These are phyloP conservation scores for Trametes meyenii DNA, from an alignment of 768 basidiomycete species.

Conservation along the genomic window DNA sequence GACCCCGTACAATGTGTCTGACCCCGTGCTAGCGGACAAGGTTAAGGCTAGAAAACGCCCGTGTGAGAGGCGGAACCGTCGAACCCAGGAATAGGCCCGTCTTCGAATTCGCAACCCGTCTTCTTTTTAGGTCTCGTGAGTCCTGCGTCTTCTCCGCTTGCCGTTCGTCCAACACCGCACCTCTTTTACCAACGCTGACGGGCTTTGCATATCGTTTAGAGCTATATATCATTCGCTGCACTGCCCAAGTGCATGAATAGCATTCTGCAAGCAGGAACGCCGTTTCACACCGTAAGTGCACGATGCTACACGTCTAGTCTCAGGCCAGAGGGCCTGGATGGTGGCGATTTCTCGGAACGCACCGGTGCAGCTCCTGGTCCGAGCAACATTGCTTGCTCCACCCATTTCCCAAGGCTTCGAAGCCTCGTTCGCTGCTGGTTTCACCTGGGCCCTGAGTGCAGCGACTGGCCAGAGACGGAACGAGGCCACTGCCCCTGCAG, in stretches of 20 bases:
- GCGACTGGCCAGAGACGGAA: neutral
- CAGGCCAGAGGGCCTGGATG: neutral
- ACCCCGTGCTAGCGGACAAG: slow-evolving; percentile 11
- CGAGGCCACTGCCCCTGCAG: too few species aligned
- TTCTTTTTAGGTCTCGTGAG: neutral
- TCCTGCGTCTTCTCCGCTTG: too few species aligned
- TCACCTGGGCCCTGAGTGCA: neutral
- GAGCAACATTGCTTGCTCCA: neutral
- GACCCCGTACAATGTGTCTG: neutral
- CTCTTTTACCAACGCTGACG: too few species aligned
- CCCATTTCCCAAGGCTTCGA: too few species aligned
- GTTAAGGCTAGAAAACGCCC: slow-evolving; percentile 17
- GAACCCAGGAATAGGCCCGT: neutral
- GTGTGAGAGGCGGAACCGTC: slow-evolving; percentile 1
- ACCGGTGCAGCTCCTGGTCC: neutral
- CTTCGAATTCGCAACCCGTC: neutral
- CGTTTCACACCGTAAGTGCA: neutral
- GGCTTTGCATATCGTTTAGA: too few species aligned
- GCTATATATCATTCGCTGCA: too few species aligned
- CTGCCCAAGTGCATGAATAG: too few species aligned
- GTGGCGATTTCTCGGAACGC: slow-evolving; percentile 4
- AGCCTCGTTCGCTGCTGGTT: neutral
- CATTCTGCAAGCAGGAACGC: neutral
- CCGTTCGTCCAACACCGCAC: too few species aligned
- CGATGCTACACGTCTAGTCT: slow-evolving; percentile 3